Conservation (phyloP, 768 basidiomycete genomes). For the Lactarius pseudohatsudake region DNA sequence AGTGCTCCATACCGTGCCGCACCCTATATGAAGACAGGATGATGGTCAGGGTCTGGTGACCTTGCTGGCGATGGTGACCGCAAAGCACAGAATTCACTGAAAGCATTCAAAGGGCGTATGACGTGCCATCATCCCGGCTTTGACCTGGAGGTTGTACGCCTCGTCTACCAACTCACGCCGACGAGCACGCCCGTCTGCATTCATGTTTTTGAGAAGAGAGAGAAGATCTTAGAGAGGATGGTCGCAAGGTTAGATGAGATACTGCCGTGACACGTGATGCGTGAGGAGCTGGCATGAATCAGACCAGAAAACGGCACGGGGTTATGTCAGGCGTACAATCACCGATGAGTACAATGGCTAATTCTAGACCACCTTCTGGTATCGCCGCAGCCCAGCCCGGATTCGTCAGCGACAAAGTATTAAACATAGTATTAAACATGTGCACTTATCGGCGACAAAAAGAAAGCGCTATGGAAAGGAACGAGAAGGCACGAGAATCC, state of each 20-base stretch:
- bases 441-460: neutral
- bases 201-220: neutral
- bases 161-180: slow-evolving; percentile 54
- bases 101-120: neutral
- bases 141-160: slow-evolving; percentile 60
- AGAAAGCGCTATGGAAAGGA: neutral
- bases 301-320: neutral
- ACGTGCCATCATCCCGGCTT: slow-evolving; percentile 43
- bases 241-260: neutral
- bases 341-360: slow-evolving; percentile 38
- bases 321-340: slow-evolving; percentile 28
- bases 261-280: slow-evolving; percentile 31
- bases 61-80: neutral
- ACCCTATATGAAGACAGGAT: slow-evolving; percentile 41
- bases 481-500: slow-evolving; percentile 9
- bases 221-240: neutral
- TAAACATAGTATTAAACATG: slow-evolving; percentile 33
- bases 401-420: slow-evolving; percentile 41
- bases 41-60: neutral
- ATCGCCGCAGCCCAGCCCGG: slow-evolving; percentile 40
- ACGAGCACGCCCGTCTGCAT: slow-evolving; percentile 36
- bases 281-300: neutral
- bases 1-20: slow-evolving; percentile 51
- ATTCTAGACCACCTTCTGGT: slow-evolving; percentile 34
- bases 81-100: neutral